Evolutionary conservation across 169 alveolate genomes (phyloP).

Genomic region (Plasmodium gaboni): DNA sequence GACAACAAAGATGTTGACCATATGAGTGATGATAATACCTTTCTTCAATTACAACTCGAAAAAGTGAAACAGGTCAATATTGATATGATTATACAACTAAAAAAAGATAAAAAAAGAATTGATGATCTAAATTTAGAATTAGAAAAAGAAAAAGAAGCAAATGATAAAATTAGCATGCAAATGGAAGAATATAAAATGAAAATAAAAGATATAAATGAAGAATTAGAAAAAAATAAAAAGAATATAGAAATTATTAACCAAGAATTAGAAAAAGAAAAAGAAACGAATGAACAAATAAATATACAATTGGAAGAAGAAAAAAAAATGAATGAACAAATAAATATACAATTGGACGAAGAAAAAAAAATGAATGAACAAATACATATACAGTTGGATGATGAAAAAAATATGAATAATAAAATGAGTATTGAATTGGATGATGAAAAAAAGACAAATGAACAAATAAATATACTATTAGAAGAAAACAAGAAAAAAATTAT

Average conservation of each 20-base stretch:
- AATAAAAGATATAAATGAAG: too few species aligned
- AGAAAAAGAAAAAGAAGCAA: constrained; percentile 18
- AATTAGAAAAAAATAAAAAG: too few species aligned
- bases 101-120: constrained; percentile 26
- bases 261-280: constrained; percentile 18
- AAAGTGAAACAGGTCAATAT: neutral
- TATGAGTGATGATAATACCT: too few species aligned
- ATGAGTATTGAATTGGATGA: constrained; percentile 17
- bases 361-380: constrained; percentile 11
- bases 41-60: too few species aligned
- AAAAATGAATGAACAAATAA: neutral
- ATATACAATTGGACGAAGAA: constrained; percentile 11
- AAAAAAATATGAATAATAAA: constrained; percentile 10
- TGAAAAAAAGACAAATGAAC: neutral
- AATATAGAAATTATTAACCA: neutral
- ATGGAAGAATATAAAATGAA: too few species aligned
- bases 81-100: neutral
- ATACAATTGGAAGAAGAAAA: constrained; percentile 3
- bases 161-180: neutral
- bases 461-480: constrained; percentile 11
- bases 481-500: neutral
- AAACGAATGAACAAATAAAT: neutral
- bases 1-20: too few species aligned
- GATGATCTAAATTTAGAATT: neutral
- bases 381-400: constrained; percentile 13